phyloP scores from a whole-genome alignment of 768 basidiomycete genomes.

The Sporobolomyces roseus region DNA sequence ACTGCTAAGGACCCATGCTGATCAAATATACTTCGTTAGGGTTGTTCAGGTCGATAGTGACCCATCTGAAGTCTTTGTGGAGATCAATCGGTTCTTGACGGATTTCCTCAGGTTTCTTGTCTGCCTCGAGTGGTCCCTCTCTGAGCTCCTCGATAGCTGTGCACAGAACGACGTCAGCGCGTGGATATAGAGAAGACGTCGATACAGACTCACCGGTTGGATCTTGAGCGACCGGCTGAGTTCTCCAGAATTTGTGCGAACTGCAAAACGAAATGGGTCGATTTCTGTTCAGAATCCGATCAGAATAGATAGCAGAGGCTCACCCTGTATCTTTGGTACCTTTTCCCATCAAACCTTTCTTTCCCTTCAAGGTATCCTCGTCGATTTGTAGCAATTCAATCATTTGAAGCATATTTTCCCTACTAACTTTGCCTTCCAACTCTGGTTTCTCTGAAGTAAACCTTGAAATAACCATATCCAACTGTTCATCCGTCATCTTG shows the following conservation, averaged over 20 bases:
- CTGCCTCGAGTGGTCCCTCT: constrained; percentile 86
- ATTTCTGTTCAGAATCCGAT: no score
- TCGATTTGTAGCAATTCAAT: constrained; percentile 49
- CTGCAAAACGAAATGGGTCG: no score
- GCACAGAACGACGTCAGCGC: background rate
- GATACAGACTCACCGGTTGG: constrained; percentile 52
- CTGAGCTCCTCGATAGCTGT: constrained; percentile 57
- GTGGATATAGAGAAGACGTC: background rate
- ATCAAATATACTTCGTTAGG: constrained; percentile 68
- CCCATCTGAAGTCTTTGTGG: constrained; percentile 92
- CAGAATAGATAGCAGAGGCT: no score
- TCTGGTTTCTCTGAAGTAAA: constrained; percentile 62
- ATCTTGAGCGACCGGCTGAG: constrained; percentile 91
- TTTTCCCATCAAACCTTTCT: constrained; percentile 67
- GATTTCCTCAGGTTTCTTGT: constrained; percentile 70
- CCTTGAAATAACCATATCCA: constrained; percentile 64
- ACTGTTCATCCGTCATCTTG: constrained; percentile 60
- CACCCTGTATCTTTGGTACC: constrained; percentile 68
- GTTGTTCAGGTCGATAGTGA: constrained; percentile 70
- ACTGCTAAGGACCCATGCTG: no score
- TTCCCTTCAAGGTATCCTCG: constrained; percentile 73
- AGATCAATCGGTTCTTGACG: constrained; percentile 82
- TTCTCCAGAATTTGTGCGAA: constrained; percentile 74
- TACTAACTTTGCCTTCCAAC: constrained; percentile 64
- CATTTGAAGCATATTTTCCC: constrained; percentile 71